Evolutionary conservation across 2,329 filamentous ascomycete genomes (phyloP), one percentile per base, ranked within the genome.

Genomic region (Thelonectria blattea): DNA sequence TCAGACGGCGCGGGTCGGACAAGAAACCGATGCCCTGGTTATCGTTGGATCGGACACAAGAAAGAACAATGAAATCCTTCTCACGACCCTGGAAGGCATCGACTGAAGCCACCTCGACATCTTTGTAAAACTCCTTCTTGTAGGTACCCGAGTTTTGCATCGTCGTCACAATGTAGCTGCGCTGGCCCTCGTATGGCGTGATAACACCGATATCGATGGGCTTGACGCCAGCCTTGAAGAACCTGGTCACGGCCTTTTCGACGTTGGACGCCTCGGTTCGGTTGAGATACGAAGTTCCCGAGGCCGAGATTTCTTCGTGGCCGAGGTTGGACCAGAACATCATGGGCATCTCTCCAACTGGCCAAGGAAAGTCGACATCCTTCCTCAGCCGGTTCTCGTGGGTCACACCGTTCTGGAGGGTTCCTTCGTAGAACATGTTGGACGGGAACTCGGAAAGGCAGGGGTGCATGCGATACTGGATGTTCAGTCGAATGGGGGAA

Each of bases 301-400:
- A 97, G 1, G 95, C 95, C 7, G 94, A 97, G 52, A 99, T 99
- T 77, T 99, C 95, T 77, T 99, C 95, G 61, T 96, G 96, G 61
- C 95, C 95, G 56, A 97, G 82, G 74, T 99, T 99, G 24, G 93
- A 96, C 95, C 95, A 99, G 80, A 99, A 99, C 95, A 98, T 98
- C 95, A 99, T 99, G 3, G 95, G 95, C 68, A 89, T 92, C 74
- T 98, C 94, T 18, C 83, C 87, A 30, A 97, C 92, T 3, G 95
- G 95, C 95, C 95, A 99, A 12, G 95, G 95, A 75, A 99, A 99
- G 76, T 99, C 95, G 27, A 99, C 92, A 70, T 99, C 94, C 66
- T 90, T 90, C 64, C 94, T 90, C 65, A 98, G 84, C 62, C 95
- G 90, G 72, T 96, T 90, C 68, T 92, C 89, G 74, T 91, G 91